Conservation (phyloP, 352 stramenopile genomes). For the Pythium insidiosum region DNA sequence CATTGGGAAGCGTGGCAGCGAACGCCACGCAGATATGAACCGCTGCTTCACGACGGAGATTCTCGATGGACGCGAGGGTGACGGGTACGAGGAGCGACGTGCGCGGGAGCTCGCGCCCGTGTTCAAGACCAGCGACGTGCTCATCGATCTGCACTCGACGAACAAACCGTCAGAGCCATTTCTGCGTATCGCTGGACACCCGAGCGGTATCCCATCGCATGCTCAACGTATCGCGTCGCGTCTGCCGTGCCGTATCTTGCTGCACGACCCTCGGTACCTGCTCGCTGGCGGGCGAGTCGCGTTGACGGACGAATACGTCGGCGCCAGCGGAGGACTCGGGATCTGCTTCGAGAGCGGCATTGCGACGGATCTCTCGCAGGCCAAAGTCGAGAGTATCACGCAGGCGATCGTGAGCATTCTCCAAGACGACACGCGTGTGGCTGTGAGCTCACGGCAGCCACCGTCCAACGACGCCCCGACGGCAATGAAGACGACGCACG, state of each 20-base stretch:
- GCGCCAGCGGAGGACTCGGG: conserved; percentile 41
- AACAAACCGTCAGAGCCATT: conserved; percentile 72
- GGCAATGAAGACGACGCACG: not conserved
- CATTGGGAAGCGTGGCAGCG: conserved; percentile 38
- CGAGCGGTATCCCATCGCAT: conserved; percentile 14
- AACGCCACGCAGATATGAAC: conserved; percentile 54
- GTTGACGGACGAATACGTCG: conserved; percentile 69
- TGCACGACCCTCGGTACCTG: conserved; percentile 55
- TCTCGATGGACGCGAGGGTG: conserved; percentile 3
- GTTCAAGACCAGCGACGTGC: conserved; percentile 37
- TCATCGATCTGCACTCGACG: conserved; percentile 73
- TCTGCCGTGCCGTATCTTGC: conserved; percentile 42
- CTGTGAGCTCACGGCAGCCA: conserved; percentile 19
- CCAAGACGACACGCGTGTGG: conserved; percentile 22
- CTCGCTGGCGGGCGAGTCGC: conserved; percentile 46
- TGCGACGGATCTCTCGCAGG: conserved; percentile 36
- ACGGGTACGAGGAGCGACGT: conserved; percentile 38
- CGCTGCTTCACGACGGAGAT: conserved; percentile 46
- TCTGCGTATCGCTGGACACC: conserved; percentile 40
- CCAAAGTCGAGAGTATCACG: conserved; percentile 35
- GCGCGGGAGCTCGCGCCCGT: conserved; percentile 48
- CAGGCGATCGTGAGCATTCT: conserved; percentile 41
- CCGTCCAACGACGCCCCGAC: not conserved
- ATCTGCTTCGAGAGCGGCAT: conserved; percentile 66
- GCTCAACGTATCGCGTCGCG: conserved; percentile 23